Conservation (phyloP, 1,284 basidiomycete genomes). For the Athelia sp. region DNA sequence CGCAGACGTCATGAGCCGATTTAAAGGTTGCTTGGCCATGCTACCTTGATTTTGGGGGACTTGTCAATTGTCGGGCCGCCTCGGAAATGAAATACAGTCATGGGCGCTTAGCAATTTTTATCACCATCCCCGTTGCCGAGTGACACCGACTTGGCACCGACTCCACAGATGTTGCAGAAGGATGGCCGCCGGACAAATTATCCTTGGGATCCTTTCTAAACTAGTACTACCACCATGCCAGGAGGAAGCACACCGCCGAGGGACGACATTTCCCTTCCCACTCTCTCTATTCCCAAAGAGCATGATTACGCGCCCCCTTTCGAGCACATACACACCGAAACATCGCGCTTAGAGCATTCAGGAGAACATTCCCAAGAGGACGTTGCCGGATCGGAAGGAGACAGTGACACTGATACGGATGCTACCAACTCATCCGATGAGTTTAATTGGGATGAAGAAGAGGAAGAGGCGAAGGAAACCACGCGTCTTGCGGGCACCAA, state of each 20-base stretch:
- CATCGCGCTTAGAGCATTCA: constrained; percentile 1
- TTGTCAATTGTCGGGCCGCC: no score
- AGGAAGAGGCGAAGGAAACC: constrained; percentile 20
- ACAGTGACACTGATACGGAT: constrained; percentile 45
- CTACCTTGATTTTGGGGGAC: no score
- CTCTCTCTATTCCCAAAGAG: constrained; percentile 10
- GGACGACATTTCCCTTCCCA: constrained; percentile 1
- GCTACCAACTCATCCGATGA: constrained; percentile 63
- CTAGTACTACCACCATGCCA: background rate
- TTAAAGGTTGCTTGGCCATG: no score
- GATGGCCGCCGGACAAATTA: no score
- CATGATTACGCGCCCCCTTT: constrained; percentile 18
- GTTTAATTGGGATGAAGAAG: constrained; percentile 71
- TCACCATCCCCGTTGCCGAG: no score
- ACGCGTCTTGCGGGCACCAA: constrained; percentile 15
- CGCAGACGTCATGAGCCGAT: no score
- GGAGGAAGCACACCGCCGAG: background rate
- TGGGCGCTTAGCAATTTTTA: no score
- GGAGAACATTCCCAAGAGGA: constrained; percentile 4
- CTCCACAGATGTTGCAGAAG: no score
- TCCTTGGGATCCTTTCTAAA: background rate
- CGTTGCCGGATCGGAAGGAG: constrained; percentile 36
- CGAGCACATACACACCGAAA: background rate
- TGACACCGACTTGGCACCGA: no score
- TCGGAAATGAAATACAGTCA: no score